phyloP scores from a whole-genome alignment of 257 asterid genomes.

The Forsythia viridissima region DNA sequence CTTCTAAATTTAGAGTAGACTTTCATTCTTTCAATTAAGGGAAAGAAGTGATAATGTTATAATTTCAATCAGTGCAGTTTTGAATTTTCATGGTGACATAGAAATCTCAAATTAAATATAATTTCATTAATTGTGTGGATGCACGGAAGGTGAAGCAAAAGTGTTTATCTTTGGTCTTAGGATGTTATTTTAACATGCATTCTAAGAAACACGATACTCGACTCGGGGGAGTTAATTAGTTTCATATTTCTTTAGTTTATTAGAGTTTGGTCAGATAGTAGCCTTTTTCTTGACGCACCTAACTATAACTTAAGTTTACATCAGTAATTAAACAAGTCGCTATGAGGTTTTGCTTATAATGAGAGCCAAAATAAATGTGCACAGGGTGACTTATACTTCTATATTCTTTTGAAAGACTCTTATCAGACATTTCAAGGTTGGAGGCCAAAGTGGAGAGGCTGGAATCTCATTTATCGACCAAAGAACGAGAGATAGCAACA shows the following conservation, averaged over 20 bases:
- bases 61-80: neutral
- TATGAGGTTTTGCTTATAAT: neutral
- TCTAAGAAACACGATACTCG: neutral
- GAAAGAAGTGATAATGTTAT: neutral
- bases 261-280: neutral
- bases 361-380: conserved; percentile 4
- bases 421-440: conserved; percentile 93
- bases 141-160: neutral
- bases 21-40: neutral
- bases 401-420: conserved; percentile 48
- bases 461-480: conserved; percentile 69
- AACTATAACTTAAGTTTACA: neutral
- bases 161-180: neutral
- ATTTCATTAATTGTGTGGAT: neutral
- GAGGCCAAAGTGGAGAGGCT: conserved; percentile 98
- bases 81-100: neutral
- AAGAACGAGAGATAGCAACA: conserved; percentile 94
- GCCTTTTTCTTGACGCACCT: neutral
- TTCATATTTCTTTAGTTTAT: neutral
- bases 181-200: neutral
- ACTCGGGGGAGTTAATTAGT: neutral
- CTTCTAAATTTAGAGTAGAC: neutral
- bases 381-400: conserved; percentile 20
- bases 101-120: neutral
- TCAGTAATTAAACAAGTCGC: neutral